These are phyloP conservation scores for Cercospora canescens DNA, from an alignment of 2,329 filamentous ascomycete species.

Conservation along the genomic window DNA sequence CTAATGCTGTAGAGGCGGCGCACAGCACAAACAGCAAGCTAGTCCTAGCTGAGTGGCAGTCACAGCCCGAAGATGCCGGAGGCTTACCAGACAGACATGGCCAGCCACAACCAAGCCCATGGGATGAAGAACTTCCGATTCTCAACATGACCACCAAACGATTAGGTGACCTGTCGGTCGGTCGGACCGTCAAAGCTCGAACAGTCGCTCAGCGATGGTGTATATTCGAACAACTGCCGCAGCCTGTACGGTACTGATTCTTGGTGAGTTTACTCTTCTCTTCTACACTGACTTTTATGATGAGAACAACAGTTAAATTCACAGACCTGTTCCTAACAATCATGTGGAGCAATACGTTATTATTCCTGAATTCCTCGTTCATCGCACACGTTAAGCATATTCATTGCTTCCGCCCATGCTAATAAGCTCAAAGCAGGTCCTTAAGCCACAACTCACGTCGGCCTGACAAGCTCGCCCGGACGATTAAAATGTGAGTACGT, in stretches of 20 bases:
- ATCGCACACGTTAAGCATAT: not conserved
- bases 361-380: not conserved
- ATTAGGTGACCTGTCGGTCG: constrained; percentile 43
- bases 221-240: constrained; percentile 27
- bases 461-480: not conserved
- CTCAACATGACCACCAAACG: constrained; percentile 48
- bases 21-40: constrained; percentile 37
- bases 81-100: not conserved
- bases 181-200: constrained; percentile 47
- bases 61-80: not conserved
- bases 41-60: constrained; percentile 40
- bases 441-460: not conserved
- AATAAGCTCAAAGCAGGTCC: not conserved
- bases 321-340: constrained; percentile 35
- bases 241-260: not conserved
- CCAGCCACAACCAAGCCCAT: constrained; percentile 29
- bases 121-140: constrained; percentile 50
- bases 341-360: constrained; percentile 27
- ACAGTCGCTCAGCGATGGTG: constrained; percentile 49
- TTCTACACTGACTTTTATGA: constrained; percentile 14
- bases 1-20: constrained; percentile 64
- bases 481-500: not conserved
- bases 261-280: not conserved
- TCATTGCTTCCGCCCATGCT: not conserved
- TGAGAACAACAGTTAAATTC: constrained; percentile 29